Evolutionary conservation across 768 basidiomycete species (phyloP).

Genomic region (Chiua virens): DNA sequence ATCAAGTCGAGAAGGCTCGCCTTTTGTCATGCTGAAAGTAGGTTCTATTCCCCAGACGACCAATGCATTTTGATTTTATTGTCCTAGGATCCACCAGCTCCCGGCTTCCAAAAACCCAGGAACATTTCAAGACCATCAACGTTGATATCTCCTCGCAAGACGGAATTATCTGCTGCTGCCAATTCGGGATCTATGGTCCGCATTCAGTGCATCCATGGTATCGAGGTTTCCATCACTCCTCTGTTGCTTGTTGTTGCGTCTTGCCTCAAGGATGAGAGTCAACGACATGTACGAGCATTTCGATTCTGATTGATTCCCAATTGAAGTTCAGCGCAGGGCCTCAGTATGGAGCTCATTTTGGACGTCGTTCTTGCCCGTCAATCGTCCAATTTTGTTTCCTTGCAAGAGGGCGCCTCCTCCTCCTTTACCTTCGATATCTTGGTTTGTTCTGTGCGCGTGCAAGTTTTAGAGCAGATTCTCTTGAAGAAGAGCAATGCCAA

Average conservation of each 20-base stretch:
- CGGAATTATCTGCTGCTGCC: not conserved
- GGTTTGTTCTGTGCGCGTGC: constrained; percentile 41
- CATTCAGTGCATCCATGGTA: constrained; percentile 36
- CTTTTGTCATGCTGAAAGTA: constrained; percentile 49
- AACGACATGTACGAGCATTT: constrained; percentile 40
- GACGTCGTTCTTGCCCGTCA: constrained; percentile 44
- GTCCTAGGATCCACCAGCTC: constrained; percentile 11
- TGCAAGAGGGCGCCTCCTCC: constrained; percentile 8
- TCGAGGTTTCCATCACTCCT: constrained; percentile 55
- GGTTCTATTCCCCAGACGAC: constrained; percentile 6
- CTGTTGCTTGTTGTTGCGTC: constrained; percentile 46
- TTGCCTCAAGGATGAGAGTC: constrained; percentile 48
- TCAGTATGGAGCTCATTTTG: constrained; percentile 39
- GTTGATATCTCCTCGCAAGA: constrained; percentile 2
- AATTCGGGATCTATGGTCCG: constrained; percentile 30
- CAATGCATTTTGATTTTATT: not conserved
- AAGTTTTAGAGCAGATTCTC: constrained; percentile 47
- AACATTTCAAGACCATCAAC: not conserved
- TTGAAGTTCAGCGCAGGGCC: constrained; percentile 27
- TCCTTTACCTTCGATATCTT: constrained; percentile 41
- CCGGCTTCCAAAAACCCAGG: constrained; percentile 7
- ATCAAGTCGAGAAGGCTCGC: constrained; percentile 45
- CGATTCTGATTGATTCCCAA: not conserved
- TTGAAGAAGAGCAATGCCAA: constrained; percentile 4
- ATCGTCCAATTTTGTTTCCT: constrained; percentile 34